A percentile compares a stretch with the other conserved stretches of the same genome.
Conservation (phyloP, 805 yeast genomes). For the Sporopachydermia quercuum region DNA sequence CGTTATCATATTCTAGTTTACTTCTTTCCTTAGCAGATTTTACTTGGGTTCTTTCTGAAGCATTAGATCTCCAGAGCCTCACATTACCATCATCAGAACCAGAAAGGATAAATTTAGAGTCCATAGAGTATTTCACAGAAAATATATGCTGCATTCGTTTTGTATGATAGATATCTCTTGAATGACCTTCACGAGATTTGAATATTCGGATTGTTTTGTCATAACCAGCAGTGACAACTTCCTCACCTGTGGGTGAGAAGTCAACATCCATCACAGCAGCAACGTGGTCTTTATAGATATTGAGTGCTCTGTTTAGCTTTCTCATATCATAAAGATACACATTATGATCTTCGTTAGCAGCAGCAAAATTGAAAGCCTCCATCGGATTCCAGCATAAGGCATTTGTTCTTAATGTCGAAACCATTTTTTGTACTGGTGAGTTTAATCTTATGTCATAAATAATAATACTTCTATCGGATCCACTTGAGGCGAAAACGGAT, state of each 20-base stretch:
- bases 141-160: slow-evolving; percentile 95
- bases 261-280: slow-evolving; percentile 92
- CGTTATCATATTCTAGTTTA: slow-evolving; percentile 80
- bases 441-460: slow-evolving; percentile 83
- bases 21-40: slow-evolving; percentile 68
- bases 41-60: slow-evolving; percentile 71
- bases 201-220: slow-evolving; percentile 84
- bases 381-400: slow-evolving; percentile 93
- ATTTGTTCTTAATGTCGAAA: slow-evolving; percentile 70
- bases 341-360: slow-evolving; percentile 90
- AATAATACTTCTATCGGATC: slow-evolving; percentile 81
- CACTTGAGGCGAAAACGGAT: slow-evolving; percentile 74
- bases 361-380: slow-evolving; percentile 89
- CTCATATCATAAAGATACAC: slow-evolving; percentile 95
- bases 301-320: slow-evolving; percentile 64
- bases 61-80: slow-evolving; percentile 81
- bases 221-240: slow-evolving; percentile 86
- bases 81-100: slow-evolving; percentile 97
- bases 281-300: slow-evolving; percentile 89
- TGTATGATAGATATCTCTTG: slow-evolving; percentile 90
- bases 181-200: slow-evolving; percentile 69
- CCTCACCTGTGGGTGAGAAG: slow-evolving; percentile 94
- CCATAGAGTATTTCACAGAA: slow-evolving; percentile 74
- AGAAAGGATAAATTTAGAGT: slow-evolving; percentile 68
- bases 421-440: slow-evolving; percentile 83